These are phyloP conservation scores for Chlamydomonas sphaeroides DNA, from an alignment of 139 green algal species.

Conservation along the genomic window DNA sequence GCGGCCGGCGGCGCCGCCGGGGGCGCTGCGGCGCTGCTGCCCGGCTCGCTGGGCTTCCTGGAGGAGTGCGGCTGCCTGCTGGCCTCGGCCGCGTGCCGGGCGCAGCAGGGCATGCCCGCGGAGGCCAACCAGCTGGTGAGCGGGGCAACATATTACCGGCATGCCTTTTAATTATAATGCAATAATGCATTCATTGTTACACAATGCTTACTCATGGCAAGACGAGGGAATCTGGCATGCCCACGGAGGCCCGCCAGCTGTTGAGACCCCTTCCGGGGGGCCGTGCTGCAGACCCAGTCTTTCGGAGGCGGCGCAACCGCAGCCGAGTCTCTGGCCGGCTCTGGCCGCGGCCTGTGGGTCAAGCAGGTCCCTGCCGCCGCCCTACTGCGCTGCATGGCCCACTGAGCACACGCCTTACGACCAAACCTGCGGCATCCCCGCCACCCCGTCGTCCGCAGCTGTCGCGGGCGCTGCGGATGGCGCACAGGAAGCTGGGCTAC, in stretches of 20 bases:
- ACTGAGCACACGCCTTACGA: no score
- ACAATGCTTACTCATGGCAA: no score
- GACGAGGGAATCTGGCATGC: background rate
- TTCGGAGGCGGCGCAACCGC: no score
- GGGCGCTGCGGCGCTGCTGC: background rate
- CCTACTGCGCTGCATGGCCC: background rate
- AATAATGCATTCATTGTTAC: no score
- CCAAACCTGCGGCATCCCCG: no score
- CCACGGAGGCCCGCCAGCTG: background rate
- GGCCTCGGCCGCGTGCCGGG: constrained; percentile 6
- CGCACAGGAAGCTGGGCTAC: constrained; percentile 40
- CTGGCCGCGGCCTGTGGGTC: no score
- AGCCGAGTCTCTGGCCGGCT: no score
- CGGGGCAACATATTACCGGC: no score
- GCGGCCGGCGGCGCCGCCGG: no score
- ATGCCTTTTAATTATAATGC: no score
- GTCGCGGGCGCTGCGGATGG: constrained; percentile 37
- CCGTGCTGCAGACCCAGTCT: no score
- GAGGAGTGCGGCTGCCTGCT: constrained; percentile 6
- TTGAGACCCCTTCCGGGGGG: no score
- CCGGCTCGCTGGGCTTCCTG: constrained; percentile 7
- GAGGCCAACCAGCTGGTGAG: constrained; percentile 41
- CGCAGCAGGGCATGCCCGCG: background rate
- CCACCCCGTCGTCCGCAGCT: constrained; percentile 11
- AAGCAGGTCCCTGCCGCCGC: background rate